Conservation (phyloP, 2,329 filamentous ascomycete genomes). For the Hawksworthiomyces lignivorus region DNA sequence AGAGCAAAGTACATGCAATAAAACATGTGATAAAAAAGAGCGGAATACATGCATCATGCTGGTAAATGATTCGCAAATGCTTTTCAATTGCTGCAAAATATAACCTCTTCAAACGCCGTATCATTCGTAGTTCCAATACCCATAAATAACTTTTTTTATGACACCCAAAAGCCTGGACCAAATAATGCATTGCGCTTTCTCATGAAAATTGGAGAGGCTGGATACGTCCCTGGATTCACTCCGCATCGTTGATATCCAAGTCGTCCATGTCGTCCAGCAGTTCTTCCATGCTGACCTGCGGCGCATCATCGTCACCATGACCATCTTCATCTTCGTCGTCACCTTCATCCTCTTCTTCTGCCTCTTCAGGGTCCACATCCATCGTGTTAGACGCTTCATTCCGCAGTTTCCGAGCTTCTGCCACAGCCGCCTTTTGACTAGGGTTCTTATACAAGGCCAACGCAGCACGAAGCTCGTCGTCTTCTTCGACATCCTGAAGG, state of each 20-base stretch:
- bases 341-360: conserved; percentile 43
- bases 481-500: conserved; percentile 92
- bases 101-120: too few species aligned
- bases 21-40: too few species aligned
- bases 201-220: conserved; percentile 5
- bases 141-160: too few species aligned
- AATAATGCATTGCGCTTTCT: conserved; percentile 3
- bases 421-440: conserved; percentile 35
- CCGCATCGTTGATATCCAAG: conserved; percentile 57
- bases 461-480: conserved; percentile 76
- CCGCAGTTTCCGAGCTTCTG: conserved; percentile 22
- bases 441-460: conserved; percentile 77
- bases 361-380: conserved; percentile 49
- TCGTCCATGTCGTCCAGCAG: conserved; percentile 91
- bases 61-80: too few species aligned
- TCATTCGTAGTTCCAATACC: too few species aligned
- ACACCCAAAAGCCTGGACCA: too few species aligned
- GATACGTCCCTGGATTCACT: conserved; percentile 1
- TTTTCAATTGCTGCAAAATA: too few species aligned
- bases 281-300: conserved; percentile 69
- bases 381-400: conserved; percentile 19
- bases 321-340: conserved; percentile 40
- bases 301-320: conserved; percentile 55
- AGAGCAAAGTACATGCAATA: too few species aligned
- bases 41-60: too few species aligned